Conservation (phyloP, 2,329 filamentous ascomycete genomes). For the Cladosporium phlei region DNA sequence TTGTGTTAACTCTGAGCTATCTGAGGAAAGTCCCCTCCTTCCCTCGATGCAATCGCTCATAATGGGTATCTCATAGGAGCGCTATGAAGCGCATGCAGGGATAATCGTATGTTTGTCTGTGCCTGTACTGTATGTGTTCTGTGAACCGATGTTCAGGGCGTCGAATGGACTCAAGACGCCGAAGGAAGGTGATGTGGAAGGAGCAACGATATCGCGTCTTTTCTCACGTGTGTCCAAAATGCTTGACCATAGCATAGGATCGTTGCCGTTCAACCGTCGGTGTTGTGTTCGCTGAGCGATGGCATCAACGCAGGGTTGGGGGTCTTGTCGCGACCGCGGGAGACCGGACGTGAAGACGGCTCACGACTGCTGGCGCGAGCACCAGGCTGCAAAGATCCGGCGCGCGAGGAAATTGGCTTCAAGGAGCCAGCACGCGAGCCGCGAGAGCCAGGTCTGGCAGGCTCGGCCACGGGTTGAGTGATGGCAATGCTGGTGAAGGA, state of each 20-base stretch:
- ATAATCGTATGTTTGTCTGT: too few species aligned
- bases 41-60: background rate
- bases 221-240: too few species aligned
- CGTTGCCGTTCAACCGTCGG: background rate
- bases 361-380: constrained; percentile 15
- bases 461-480: background rate
- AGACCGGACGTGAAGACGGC: constrained; percentile 9
- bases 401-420: constrained; percentile 5
- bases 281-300: background rate
- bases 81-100: too few species aligned
- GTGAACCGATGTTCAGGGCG: too few species aligned
- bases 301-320: constrained; percentile 2
- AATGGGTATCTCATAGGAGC: constrained; percentile 1
- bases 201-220: too few species aligned
- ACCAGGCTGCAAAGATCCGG: constrained; percentile 5
- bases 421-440: background rate
- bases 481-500: background rate
- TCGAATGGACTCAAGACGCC: too few species aligned
- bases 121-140: too few species aligned
- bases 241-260: too few species aligned
- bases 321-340: constrained; percentile 15
- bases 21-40: background rate
- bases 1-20: too few species aligned
- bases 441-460: background rate
- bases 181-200: too few species aligned